These are phyloP conservation scores for Elongisporangium anandrum DNA, from an alignment of 352 stramenopile species.

Conservation along the genomic window DNA sequence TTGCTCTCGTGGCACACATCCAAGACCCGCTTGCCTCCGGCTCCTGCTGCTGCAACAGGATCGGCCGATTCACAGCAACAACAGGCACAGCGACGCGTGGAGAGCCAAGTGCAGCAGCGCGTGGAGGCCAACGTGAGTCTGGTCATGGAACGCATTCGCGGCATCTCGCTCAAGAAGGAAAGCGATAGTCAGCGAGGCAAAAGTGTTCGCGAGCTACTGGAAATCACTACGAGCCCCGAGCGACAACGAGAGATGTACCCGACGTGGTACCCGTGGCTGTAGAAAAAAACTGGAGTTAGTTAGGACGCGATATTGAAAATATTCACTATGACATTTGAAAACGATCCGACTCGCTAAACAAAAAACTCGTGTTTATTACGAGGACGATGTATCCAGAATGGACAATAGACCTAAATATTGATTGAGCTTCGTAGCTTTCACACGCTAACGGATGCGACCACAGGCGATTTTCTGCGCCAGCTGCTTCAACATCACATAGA, in stretches of 20 bases:
- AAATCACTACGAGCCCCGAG: slow-evolving; percentile 78
- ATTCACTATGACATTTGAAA: slow-evolving; percentile 8
- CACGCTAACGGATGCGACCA: slow-evolving; percentile 1
- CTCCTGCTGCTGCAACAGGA: neutral
- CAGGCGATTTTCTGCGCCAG: slow-evolving; percentile 16
- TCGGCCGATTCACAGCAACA: slow-evolving; percentile 14
- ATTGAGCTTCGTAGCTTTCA: neutral
- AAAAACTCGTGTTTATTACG: neutral
- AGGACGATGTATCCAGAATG: neutral
- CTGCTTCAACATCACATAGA: slow-evolving; percentile 30
- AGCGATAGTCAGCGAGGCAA: slow-evolving; percentile 59
- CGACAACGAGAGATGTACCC: slow-evolving; percentile 83
- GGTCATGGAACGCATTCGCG: slow-evolving; percentile 74
- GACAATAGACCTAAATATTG: neutral
- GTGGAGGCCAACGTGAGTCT: slow-evolving; percentile 85
- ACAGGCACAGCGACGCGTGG: slow-evolving; percentile 50
- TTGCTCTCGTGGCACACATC: slow-evolving; percentile 85
- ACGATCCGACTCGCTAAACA: slow-evolving; percentile 13
- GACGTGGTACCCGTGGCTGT: slow-evolving; percentile 86
- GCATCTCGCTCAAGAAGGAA: slow-evolving; percentile 76
- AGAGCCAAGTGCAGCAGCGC: slow-evolving; percentile 78
- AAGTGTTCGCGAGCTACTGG: slow-evolving; percentile 73
- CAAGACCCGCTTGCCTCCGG: slow-evolving; percentile 63
- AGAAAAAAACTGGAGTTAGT: slow-evolving; percentile 15
- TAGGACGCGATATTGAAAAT: neutral